These are phyloP conservation scores for Candida silvatica DNA, from an alignment of 805 yeast species.

Conservation along the genomic window DNA sequence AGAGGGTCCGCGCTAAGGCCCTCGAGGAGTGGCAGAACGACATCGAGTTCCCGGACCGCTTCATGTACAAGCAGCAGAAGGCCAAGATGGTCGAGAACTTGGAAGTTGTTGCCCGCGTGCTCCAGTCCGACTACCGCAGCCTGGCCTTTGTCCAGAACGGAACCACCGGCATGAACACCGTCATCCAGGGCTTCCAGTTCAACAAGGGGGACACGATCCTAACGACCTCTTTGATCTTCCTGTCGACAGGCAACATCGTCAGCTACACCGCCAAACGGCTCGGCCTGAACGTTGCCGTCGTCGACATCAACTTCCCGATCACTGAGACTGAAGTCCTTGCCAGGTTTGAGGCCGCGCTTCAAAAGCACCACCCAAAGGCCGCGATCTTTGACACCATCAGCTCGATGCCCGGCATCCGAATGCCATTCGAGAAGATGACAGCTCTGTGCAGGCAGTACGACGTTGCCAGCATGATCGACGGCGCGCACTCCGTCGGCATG, in stretches of 20 bases:
- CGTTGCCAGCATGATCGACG: slow-evolving; percentile 55
- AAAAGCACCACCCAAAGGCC: neutral
- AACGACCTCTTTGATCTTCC: slow-evolving; percentile 41
- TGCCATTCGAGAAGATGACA: slow-evolving; percentile 47
- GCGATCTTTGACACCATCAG: slow-evolving; percentile 45
- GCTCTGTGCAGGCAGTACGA: slow-evolving; percentile 34
- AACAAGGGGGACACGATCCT: slow-evolving; percentile 43
- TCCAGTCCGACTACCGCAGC: slow-evolving; percentile 37
- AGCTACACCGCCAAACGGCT: slow-evolving; percentile 27
- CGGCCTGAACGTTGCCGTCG: slow-evolving; percentile 27
- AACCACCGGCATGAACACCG: slow-evolving; percentile 48
- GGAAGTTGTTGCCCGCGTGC: slow-evolving; percentile 29
- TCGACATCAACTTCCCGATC: slow-evolving; percentile 36
- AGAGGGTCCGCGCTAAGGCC: slow-evolving; percentile 33
- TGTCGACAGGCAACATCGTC: slow-evolving; percentile 45
- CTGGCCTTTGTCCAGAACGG: slow-evolving; percentile 53
- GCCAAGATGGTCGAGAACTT: slow-evolving; percentile 26
- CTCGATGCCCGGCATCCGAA: slow-evolving; percentile 53
- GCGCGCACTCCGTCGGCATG: slow-evolving; percentile 63
- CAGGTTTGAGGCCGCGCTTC: slow-evolving; percentile 21
- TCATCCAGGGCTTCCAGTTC: slow-evolving; percentile 47
- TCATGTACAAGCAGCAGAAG: slow-evolving; percentile 21
- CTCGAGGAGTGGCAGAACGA: slow-evolving; percentile 21
- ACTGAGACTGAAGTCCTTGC: slow-evolving; percentile 31
- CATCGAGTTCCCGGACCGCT: slow-evolving; percentile 39